These are phyloP conservation scores for Trichoderma polysporum DNA, from an alignment of 2,329 filamentous ascomycete genomes.

Conservation along the genomic window DNA sequence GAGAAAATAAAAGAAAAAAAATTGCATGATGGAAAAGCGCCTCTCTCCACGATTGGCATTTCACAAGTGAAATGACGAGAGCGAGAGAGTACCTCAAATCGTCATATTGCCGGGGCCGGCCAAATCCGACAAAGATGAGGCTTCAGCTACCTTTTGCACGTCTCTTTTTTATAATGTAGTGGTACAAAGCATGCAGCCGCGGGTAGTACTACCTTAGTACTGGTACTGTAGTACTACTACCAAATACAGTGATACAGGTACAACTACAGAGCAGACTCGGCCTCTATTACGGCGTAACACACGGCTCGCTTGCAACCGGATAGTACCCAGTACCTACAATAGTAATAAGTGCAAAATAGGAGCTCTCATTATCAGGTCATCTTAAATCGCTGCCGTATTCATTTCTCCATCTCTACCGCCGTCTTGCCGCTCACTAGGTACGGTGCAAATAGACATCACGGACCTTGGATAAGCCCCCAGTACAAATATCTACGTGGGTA, in stretches of 20 bases:
- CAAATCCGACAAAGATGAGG: neutral
- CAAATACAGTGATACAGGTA: no score
- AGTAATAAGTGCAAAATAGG: no score
- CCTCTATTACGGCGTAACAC: neutral
- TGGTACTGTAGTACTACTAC: no score
- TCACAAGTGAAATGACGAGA: neutral
- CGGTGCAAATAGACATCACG: no score
- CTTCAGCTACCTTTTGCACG: neutral
- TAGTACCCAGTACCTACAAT: neutral
- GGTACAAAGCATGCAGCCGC: neutral
- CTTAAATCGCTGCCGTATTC: neutral
- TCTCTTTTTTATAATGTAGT: neutral
- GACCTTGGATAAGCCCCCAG: no score
- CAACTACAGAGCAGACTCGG: no score
- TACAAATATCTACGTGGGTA: neutral
- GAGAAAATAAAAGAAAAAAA: neutral
- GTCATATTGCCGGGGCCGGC: neutral
- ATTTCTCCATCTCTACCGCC: neutral
- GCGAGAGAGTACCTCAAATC: neutral
- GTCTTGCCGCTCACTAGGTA: no score
- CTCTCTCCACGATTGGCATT: neutral
- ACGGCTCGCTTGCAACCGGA: neutral
- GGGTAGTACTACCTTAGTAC: neutral
- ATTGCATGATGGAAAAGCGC: neutral
- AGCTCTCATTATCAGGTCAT: neutral